A percentile compares a stretch with the other conserved stretches of the same genome.
These are phyloP conservation scores for Trametes elegans DNA, from an alignment of 768 basidiomycete genomes.

Conservation along the genomic window DNA sequence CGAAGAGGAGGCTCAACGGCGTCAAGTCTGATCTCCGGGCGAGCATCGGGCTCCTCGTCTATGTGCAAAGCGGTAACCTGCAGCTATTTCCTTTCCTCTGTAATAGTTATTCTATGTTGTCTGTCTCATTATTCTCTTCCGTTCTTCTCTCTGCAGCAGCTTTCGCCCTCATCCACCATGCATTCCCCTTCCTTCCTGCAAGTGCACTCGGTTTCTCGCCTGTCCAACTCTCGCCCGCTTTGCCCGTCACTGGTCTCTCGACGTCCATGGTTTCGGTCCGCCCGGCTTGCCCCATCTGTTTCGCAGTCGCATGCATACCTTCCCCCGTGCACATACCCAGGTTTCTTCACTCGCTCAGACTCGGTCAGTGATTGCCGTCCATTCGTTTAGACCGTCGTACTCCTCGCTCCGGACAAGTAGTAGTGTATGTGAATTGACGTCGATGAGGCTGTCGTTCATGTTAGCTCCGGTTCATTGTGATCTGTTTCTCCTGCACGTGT, in stretches of 20 bases:
- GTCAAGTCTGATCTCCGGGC: slow-evolving; percentile 13
- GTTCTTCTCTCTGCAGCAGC: not conserved
- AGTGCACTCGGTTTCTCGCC: not conserved
- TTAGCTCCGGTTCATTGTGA: not conserved
- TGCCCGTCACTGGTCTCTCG: not conserved
- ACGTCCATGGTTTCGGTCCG: not conserved
- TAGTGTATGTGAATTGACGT: not conserved
- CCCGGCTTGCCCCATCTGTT: slow-evolving; percentile 3
- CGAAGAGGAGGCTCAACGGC: slow-evolving; percentile 38
- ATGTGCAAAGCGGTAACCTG: not conserved
- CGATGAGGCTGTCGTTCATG: not conserved
- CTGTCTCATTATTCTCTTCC: slow-evolving; percentile 16
- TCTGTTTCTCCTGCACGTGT: not conserved
- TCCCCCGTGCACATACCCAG: slow-evolving; percentile 19
- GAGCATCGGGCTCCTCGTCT: not conserved
- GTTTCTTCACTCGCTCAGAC: not conserved
- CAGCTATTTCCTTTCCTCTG: too few relatives aligned
- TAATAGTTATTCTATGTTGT: slow-evolving; percentile 10
- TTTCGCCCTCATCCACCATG: not conserved
- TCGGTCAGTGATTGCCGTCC: not conserved
- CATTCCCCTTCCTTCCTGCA: slow-evolving; percentile 1
- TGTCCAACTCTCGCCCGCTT: not conserved
- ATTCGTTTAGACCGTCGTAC: slow-evolving; percentile 12
- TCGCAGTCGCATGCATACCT: slow-evolving; percentile 17
- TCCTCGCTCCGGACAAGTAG: not conserved